Percentiles rank a stretch among this genome's conserved stretches.
Conservation (phyloP, 1,284 basidiomycete species). For the Boletus semigastroideus region DNA sequence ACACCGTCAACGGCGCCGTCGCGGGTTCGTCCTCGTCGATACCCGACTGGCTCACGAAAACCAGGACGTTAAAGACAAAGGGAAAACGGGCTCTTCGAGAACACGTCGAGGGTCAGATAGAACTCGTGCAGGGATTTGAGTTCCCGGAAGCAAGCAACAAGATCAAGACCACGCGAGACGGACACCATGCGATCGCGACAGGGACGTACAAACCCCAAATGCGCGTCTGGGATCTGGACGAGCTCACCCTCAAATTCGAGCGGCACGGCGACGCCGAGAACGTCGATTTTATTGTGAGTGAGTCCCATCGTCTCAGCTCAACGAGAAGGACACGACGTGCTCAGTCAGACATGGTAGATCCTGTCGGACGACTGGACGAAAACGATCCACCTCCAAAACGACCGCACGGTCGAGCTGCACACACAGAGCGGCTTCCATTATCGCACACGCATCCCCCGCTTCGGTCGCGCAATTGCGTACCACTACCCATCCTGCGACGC, state of each 20-base stretch:
- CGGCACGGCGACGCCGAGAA: conserved; percentile 96
- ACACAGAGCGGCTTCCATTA: conserved; percentile 94
- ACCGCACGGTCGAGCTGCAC: conserved; percentile 94
- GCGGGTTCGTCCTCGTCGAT: conserved; percentile 82
- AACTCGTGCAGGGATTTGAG: conserved; percentile 93
- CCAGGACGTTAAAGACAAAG: conserved; percentile 53
- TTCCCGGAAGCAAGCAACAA: conserved; percentile 96
- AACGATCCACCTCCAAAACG: conserved; percentile 93
- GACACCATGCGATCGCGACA: conserved; percentile 90
- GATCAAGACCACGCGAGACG: conserved; percentile 89
- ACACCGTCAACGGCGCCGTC: conserved; percentile 87
- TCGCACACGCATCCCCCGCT: conserved; percentile 89
- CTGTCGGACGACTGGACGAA: conserved; percentile 99
- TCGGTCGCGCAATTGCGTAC: conserved; percentile 91
- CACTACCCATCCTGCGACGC: conserved; percentile 85
- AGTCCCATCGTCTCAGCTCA: conserved; percentile 35
- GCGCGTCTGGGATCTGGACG: conserved; percentile 92
- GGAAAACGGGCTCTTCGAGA: conserved; percentile 64
- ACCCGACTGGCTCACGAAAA: conserved; percentile 86
- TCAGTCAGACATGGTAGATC: conserved; percentile 53
- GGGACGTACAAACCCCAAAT: conserved; percentile 99
- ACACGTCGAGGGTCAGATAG: conserved; percentile 74
- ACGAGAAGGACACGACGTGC: background rate
- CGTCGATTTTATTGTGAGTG: conserved; percentile 94
- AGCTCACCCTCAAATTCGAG: conserved; percentile 94